These are phyloP conservation scores for Xylariales sp. DNA, from an alignment of 2,329 filamentous ascomycete species.

Conservation along the genomic window DNA sequence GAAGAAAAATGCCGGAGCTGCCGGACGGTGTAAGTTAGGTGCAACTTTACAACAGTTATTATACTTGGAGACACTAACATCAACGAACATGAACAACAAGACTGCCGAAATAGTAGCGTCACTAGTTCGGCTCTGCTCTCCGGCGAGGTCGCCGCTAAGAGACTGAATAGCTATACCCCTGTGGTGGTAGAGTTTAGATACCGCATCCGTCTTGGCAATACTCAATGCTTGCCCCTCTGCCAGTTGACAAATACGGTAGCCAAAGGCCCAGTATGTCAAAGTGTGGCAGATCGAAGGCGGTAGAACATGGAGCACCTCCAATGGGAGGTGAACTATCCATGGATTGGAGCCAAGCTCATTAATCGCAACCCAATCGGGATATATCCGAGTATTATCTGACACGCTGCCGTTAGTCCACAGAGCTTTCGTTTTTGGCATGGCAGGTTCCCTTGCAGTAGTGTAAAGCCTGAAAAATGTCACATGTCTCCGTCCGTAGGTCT, in stretches of 20 bases:
- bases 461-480: too few relatives aligned
- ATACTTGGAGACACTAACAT: constrained; percentile 19
- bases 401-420: too few relatives aligned
- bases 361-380: constrained; percentile 9
- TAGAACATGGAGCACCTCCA: constrained; percentile 10
- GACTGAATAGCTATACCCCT: constrained; percentile 22
- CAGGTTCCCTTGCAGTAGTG: too few relatives aligned
- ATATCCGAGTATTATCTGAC: constrained; percentile 6
- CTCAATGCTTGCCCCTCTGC: neutral
- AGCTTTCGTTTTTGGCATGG: too few relatives aligned
- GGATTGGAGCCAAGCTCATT: constrained; percentile 11
- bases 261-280: constrained; percentile 18
- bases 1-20: constrained; percentile 4
- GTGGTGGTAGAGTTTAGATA: constrained; percentile 4
- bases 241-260: constrained; percentile 14
- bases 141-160: constrained; percentile 23
- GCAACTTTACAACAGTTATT: neutral
- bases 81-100: constrained; percentile 22
- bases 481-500: too few relatives aligned
- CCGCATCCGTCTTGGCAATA: constrained; percentile 7
- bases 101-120: constrained; percentile 24
- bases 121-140: constrained; percentile 14
- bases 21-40: too few relatives aligned
- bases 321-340: constrained; percentile 10
- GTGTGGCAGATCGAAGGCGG: constrained; percentile 14